Conservation (phyloP, 139 green algal genomes). For the Klebsormidium nitens region DNA sequence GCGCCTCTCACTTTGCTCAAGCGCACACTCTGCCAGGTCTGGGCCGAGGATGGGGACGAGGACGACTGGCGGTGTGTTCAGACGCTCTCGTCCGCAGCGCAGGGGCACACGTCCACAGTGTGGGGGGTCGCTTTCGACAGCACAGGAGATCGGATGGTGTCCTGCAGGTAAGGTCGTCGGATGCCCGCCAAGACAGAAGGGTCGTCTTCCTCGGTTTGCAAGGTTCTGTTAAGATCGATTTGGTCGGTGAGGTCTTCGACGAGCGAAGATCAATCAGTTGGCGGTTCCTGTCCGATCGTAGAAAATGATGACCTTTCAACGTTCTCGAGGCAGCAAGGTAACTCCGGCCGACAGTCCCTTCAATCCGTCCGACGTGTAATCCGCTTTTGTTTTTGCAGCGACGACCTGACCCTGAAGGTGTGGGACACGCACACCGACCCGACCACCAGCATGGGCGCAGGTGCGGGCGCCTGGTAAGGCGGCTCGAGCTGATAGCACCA, state of each 20-base stretch:
- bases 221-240: too few species aligned
- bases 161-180: slow-evolving; percentile 42
- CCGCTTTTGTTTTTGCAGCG: slow-evolving; percentile 48
- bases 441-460: background rate
- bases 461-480: background rate
- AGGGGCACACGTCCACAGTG: slow-evolving; percentile 74
- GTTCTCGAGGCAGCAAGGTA: too few species aligned
- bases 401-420: slow-evolving; percentile 71
- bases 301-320: too few species aligned
- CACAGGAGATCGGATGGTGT: slow-evolving; percentile 61
- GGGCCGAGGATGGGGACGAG: slow-evolving; percentile 53
- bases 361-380: too few species aligned
- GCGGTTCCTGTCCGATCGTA: too few species aligned
- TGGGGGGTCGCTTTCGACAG: slow-evolving; percentile 71
- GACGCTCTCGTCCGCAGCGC: slow-evolving; percentile 57
- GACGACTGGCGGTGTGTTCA: slow-evolving; percentile 80
- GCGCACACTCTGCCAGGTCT: slow-evolving; percentile 25
- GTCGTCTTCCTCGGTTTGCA: too few species aligned
- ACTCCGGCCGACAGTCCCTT: too few species aligned
- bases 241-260: too few species aligned
- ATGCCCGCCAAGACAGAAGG: too few species aligned
- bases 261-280: too few species aligned
- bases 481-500: too few species aligned
- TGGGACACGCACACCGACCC: slow-evolving; percentile 44
- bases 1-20: too few species aligned